Percentiles rank a stretch among this genome's conserved stretches.
phyloP scores from a whole-genome alignment of 257 asterid species.

The Plantago major region DNA sequence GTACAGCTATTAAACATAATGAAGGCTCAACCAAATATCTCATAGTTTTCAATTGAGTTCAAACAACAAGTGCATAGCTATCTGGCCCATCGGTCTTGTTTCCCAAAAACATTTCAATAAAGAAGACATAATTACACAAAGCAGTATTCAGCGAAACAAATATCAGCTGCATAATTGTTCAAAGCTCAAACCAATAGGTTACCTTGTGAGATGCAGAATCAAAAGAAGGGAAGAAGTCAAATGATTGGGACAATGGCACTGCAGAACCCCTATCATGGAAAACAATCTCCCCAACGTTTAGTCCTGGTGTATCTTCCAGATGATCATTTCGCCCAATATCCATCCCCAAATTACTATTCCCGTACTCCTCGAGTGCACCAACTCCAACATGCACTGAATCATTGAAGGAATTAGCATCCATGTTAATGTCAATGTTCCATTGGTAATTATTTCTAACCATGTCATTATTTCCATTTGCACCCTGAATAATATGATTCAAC shows the following conservation, averaged over 20 bases:
- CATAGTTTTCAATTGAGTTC: too few relatives aligned
- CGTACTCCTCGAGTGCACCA: conserved; percentile 30
- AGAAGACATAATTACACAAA: too few relatives aligned
- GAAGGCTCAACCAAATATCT: too few relatives aligned
- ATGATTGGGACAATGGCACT: conserved; percentile 47
- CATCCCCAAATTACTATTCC: conserved; percentile 31
- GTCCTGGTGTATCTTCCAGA: conserved; percentile 35
- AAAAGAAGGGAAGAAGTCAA: conserved; percentile 49
- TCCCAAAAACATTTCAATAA: too few relatives aligned
- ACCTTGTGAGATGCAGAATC: conserved; percentile 54
- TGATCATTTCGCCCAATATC: conserved; percentile 34
- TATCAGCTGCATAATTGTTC: neutral
- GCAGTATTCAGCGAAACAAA: too few relatives aligned
- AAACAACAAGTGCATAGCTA: too few relatives aligned
- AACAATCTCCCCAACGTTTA: conserved; percentile 41
- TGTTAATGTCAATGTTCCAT: conserved; percentile 26
- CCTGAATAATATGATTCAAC: conserved; percentile 31
- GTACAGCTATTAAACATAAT: too few relatives aligned
- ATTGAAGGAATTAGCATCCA: conserved; percentile 30
- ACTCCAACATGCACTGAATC: conserved; percentile 34
- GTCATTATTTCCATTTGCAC: conserved; percentile 27
- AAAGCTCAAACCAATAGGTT: conserved; percentile 10
- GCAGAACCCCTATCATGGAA: conserved; percentile 45
- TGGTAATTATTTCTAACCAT: conserved; percentile 25
- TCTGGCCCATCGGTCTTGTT: too few relatives aligned